phyloP scores from a whole-genome alignment of 2,329 filamentous ascomycete species.

The Phialophora tarda region DNA sequence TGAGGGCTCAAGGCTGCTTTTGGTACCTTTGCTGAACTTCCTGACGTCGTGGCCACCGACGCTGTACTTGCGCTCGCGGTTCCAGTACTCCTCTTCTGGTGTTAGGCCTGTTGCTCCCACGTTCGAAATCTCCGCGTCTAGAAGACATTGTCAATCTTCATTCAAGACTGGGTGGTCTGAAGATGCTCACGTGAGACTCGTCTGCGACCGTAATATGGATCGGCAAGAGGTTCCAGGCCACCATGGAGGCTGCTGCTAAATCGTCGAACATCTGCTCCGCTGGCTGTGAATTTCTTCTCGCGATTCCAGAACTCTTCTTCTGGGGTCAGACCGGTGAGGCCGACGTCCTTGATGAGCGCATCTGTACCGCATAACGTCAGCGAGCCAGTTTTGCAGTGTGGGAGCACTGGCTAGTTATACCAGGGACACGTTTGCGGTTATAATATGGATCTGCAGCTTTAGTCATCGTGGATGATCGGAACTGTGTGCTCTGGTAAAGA shows the following conservation, averaged over 20 bases:
- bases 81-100: constrained; percentile 37
- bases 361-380: constrained; percentile 23
- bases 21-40: constrained; percentile 36
- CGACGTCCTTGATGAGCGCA: constrained; percentile 37
- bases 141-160: constrained; percentile 12
- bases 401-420: constrained; percentile 23
- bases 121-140: constrained; percentile 33
- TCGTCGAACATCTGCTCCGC: constrained; percentile 37
- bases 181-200: constrained; percentile 32
- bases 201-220: constrained; percentile 39
- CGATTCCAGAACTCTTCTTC: constrained; percentile 38
- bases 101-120: constrained; percentile 37
- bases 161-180: neutral
- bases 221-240: constrained; percentile 34
- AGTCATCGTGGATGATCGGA: constrained; percentile 21
- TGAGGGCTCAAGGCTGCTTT: constrained; percentile 31
- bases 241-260: constrained; percentile 36
- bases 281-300: constrained; percentile 37
- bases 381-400: neutral
- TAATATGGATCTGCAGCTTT: constrained; percentile 37
- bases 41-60: constrained; percentile 36
- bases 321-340: constrained; percentile 33
- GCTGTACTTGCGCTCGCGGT: constrained; percentile 38
- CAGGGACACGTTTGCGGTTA: constrained; percentile 38
- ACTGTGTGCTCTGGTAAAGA: neutral